A percentile compares a stretch with the other conserved stretches of the same genome.
These are phyloP conservation scores for Lipomyces sp. DNA, from an alignment of 805 yeast genomes.

Conservation along the genomic window DNA sequence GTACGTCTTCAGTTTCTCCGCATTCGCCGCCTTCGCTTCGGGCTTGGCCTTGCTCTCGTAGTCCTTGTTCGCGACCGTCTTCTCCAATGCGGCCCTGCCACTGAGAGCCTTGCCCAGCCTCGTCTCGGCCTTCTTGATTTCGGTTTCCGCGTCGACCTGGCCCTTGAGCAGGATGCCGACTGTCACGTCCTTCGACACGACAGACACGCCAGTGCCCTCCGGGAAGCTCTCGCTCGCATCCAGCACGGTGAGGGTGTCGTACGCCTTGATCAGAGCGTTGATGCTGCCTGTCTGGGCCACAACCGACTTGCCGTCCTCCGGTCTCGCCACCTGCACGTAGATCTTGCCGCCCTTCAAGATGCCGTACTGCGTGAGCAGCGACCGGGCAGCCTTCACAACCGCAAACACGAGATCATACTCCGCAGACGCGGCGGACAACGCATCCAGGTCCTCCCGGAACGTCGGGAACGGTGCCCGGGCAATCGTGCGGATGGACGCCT, in stretches of 20 bases:
- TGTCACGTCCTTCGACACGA: slow-evolving; percentile 74
- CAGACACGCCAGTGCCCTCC: slow-evolving; percentile 82
- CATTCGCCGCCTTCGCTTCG: slow-evolving; percentile 75
- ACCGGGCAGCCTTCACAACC: slow-evolving; percentile 86
- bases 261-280: slow-evolving; percentile 72
- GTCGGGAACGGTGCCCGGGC: slow-evolving; percentile 77
- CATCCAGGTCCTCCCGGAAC: slow-evolving; percentile 56
- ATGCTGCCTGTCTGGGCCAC: slow-evolving; percentile 77
- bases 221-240: slow-evolving; percentile 57
- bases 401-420: slow-evolving; percentile 84
- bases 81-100: slow-evolving; percentile 60
- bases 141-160: slow-evolving; percentile 87
- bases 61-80: slow-evolving; percentile 67
- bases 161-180: slow-evolving; percentile 94
- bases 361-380: slow-evolving; percentile 83
- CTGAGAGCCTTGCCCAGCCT: slow-evolving; percentile 67
- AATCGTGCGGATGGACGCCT: slow-evolving; percentile 59
- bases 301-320: slow-evolving; percentile 51
- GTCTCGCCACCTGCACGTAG: slow-evolving; percentile 65
- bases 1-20: slow-evolving; percentile 61
- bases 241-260: slow-evolving; percentile 15
- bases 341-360: slow-evolving; percentile 86
- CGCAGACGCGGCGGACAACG: slow-evolving; percentile 54
- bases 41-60: slow-evolving; percentile 81
- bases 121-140: slow-evolving; percentile 75